Percentiles rank a stretch among this genome's conserved stretches.
phyloP scores from a whole-genome alignment of 2,329 filamentous ascomycete species.

The Sclerotinia subarctica region DNA sequence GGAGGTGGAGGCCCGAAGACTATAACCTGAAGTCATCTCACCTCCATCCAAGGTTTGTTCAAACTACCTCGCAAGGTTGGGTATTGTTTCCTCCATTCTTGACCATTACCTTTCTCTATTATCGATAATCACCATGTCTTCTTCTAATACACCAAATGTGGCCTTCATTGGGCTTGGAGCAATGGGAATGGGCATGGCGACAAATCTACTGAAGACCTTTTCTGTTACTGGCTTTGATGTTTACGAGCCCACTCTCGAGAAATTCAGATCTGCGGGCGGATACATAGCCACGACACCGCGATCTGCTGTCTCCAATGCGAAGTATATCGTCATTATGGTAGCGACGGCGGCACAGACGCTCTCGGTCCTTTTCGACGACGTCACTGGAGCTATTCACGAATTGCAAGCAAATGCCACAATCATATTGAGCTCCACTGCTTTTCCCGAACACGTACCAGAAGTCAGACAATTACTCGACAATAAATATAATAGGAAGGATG shows the following conservation, averaged over 20 bases:
- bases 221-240: slow-evolving; percentile 69
- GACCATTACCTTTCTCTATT: neutral
- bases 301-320: slow-evolving; percentile 57
- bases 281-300: slow-evolving; percentile 55
- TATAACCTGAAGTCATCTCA: neutral
- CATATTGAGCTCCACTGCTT: slow-evolving; percentile 68
- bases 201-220: slow-evolving; percentile 65
- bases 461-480: slow-evolving; percentile 56
- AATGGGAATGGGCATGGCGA: slow-evolving; percentile 82
- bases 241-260: slow-evolving; percentile 62
- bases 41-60: neutral
- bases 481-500: slow-evolving; percentile 56
- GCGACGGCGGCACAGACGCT: slow-evolving; percentile 69
- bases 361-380: slow-evolving; percentile 59
- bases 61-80: neutral
- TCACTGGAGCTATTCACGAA: slow-evolving; percentile 48
- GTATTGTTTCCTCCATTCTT: neutral
- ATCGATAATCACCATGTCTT: slow-evolving; percentile 6
- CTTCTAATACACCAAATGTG: slow-evolving; percentile 3
- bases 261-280: slow-evolving; percentile 62
- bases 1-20: neutral
- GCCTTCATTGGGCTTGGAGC: slow-evolving; percentile 61
- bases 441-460: slow-evolving; percentile 61
- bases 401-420: slow-evolving; percentile 55
- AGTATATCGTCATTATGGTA: slow-evolving; percentile 71